These are phyloP conservation scores for Acrasis kona DNA, from an alignment of 78 protist genomes.

Conservation along the genomic window DNA sequence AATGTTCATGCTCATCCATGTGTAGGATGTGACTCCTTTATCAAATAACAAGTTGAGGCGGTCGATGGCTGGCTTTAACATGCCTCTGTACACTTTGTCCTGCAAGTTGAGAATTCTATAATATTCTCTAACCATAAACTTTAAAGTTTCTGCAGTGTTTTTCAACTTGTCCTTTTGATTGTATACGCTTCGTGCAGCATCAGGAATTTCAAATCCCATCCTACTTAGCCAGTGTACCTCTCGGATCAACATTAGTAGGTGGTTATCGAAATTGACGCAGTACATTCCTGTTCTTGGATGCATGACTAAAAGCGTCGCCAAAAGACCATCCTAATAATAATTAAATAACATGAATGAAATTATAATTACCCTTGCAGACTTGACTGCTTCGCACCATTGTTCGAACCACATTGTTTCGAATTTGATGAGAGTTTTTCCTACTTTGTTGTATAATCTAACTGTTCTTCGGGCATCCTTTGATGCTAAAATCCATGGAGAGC, in stretches of 20 bases:
- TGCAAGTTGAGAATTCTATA: not conserved
- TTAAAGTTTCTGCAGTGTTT: constrained; percentile 1
- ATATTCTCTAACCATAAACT: not conserved
- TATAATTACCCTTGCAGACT: too few relatives aligned
- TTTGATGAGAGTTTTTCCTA: constrained; percentile 19
- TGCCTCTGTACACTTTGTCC: not conserved
- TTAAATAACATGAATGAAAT: too few relatives aligned
- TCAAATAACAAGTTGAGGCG: not conserved
- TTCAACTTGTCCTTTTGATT: constrained; percentile 22
- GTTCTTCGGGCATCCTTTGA: constrained; percentile 17
- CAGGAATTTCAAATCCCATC: constrained; percentile 27
- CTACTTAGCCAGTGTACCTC: constrained; percentile 40
- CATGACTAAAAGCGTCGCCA: constrained; percentile 39
- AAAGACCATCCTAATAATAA: constrained; percentile 7
- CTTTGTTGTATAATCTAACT: constrained; percentile 25
- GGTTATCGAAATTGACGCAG: constrained; percentile 47
- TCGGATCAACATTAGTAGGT: constrained; percentile 19
- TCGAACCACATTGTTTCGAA: constrained; percentile 34
- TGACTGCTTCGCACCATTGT: constrained; percentile 33
- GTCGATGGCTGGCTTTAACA: not conserved
- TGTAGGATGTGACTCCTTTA: constrained; percentile 16
- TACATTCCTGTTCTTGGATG: not conserved
- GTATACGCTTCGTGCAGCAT: not conserved
- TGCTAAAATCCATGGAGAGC: not conserved
- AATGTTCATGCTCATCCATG: constrained; percentile 32